A percentile compares a stretch with the other conserved stretches of the same genome.
Conservation (phyloP, 805 yeast species). For the Zygotorulaspora florentina region DNA sequence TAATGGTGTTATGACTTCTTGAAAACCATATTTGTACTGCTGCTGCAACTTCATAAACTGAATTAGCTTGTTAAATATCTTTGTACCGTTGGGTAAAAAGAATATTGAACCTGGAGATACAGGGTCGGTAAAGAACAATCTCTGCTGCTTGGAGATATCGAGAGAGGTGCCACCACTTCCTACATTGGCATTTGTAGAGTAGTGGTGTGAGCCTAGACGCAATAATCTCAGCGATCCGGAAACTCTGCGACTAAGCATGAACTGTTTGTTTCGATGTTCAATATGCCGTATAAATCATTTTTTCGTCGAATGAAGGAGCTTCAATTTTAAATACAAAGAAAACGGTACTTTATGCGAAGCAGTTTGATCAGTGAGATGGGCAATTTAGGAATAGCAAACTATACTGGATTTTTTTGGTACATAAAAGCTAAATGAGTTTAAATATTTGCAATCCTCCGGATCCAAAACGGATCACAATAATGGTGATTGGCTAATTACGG, state of each 20-base stretch:
- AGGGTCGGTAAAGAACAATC: conserved; percentile 72
- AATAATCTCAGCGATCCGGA: background rate
- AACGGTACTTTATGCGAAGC: too few species aligned
- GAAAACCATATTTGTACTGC: conserved; percentile 72
- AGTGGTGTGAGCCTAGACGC: background rate
- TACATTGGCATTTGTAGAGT: conserved; percentile 4
- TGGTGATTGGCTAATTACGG: conserved; percentile 15
- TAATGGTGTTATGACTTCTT: conserved; percentile 90
- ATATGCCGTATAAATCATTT: too few species aligned
- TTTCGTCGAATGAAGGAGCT: too few species aligned
- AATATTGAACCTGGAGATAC: conserved; percentile 89
- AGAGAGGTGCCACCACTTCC: conserved; percentile 11
- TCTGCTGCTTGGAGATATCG: conserved; percentile 53
- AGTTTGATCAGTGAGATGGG: too few species aligned
- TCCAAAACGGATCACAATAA: background rate
- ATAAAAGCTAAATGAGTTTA: background rate
- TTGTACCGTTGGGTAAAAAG: conserved; percentile 88
- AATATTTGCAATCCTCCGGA: background rate
- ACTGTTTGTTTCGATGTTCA: background rate
- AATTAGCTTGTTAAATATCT: conserved; percentile 74
- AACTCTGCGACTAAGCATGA: background rate
- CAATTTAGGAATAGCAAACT: too few species aligned
- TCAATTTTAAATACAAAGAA: too few species aligned
- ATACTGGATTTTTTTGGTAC: background rate
- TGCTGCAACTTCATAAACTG: conserved; percentile 77